A percentile compares a stretch with the other conserved stretches of the same genome.
Evolutionary conservation across 768 basidiomycete species (phyloP).

Genomic region (Hortiboletus campestris): DNA sequence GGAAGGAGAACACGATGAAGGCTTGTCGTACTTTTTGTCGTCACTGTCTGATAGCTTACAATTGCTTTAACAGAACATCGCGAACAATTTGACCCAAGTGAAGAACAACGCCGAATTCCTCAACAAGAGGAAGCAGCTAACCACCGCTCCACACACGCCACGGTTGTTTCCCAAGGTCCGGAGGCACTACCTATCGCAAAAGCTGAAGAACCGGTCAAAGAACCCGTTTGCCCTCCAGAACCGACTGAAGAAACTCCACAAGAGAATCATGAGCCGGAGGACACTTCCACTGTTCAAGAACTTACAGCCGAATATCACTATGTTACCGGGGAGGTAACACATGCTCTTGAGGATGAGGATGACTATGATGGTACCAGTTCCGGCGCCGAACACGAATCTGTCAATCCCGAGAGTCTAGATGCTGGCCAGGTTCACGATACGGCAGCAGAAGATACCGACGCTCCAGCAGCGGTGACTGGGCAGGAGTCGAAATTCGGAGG

Average conservation of each 20-base stretch:
- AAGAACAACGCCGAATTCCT: not conserved
- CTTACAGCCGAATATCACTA: constrained; percentile 16
- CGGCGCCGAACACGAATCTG: constrained; percentile 18
- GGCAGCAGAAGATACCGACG: constrained; percentile 23
- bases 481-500: constrained; percentile 22
- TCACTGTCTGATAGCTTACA: not conserved
- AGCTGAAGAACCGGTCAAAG: not conserved
- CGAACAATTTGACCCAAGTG: constrained; percentile 9
- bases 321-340: constrained; percentile 12
- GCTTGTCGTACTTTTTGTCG: constrained; percentile 4
- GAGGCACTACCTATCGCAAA: constrained; percentile 1
- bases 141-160: not conserved
- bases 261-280: constrained; percentile 7
- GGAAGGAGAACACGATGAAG: constrained; percentile 21
- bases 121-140: constrained; percentile 4
- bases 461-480: constrained; percentile 1
- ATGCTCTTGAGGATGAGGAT: constrained; percentile 21
- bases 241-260: constrained; percentile 4
- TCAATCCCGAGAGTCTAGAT: constrained; percentile 23
- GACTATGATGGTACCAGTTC: constrained; percentile 18
- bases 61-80: constrained; percentile 10
- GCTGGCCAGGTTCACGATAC: constrained; percentile 29
- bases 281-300: constrained; percentile 6
- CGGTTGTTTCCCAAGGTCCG: not conserved
- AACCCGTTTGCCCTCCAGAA: not conserved